Base-by-base conservation (phyloP, 257 asterid genomes). In the Solanum ossicruentum region DNA sequence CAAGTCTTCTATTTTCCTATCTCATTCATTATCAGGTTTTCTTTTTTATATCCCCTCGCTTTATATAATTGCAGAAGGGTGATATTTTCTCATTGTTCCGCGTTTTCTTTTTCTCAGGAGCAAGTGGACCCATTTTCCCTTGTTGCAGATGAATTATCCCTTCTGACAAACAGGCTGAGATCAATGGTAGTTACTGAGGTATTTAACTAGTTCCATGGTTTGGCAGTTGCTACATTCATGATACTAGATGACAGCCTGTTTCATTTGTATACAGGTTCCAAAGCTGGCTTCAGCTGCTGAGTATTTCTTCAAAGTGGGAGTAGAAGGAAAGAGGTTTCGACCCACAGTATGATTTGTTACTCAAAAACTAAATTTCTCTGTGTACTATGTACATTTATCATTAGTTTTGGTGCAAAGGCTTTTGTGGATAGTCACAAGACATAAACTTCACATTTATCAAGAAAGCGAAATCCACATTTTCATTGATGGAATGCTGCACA, bases 201-300 rank as follows among this genome's bases (percentile, higher is more conserved):
- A 93, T 89, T 51, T 84, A 82, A 51, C 55, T 84, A 67, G 51
- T 69, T 54, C 87, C 41, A 82, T 83, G 58, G 32, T 79, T 85
- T 83, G 86, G 71, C 20, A 28, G 47, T 69, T 8, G 81, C 56
- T 88, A 11, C 56, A 81, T 83, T 81, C 85, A 23, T 57, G 85
- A 51, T 49, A 63, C 71, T 69, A 66, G 80, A 72, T 79, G 66
- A 83, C 60, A 57, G 82, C 66, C 47, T 65, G n/a, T 56, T 86
- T 84, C 60, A 39, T n/a, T 87, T 66, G 84, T 77, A 49, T 87
- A 15, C 89, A 97, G 99, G 98, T 97, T 21, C 99, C 99, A 77
- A 97, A 94, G 91, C 99, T 97, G 87, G 98, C 98, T 83, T 93
- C 99, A 73, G 99, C 99, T 8, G 98, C 98, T 0, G 99, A 97